Percentiles rank a stretch among this genome's conserved stretches.
These are phyloP conservation scores for Phytophthora hibernalis DNA, from an alignment of 352 stramenopile species.

Conservation along the genomic window DNA sequence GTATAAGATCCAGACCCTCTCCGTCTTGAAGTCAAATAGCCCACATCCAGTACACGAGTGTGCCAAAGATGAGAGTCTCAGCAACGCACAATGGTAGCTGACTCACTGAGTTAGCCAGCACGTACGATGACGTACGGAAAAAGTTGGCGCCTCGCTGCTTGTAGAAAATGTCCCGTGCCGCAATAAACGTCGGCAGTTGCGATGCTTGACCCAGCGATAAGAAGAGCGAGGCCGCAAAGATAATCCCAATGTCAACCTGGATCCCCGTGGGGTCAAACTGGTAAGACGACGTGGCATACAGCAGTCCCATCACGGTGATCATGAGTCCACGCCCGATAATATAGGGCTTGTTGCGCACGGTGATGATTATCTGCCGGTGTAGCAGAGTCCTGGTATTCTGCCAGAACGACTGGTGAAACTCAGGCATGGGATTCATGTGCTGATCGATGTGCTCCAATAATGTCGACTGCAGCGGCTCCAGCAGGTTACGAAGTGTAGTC, in stretches of 20 bases:
- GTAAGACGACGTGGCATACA: slow-evolving; percentile 49
- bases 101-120: slow-evolving; percentile 54
- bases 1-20: slow-evolving; percentile 45
- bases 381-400: slow-evolving; percentile 39
- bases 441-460: slow-evolving; percentile 56
- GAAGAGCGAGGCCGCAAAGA: slow-evolving; percentile 82
- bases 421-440: slow-evolving; percentile 74
- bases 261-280: slow-evolving; percentile 42
- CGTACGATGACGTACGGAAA: slow-evolving; percentile 64
- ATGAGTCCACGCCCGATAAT: slow-evolving; percentile 45
- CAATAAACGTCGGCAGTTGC: slow-evolving; percentile 69
- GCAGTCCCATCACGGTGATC: slow-evolving; percentile 47
- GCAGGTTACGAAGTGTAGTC: slow-evolving; percentile 65
- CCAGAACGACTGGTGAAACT: slow-evolving; percentile 41
- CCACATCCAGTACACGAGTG: slow-evolving; percentile 88
- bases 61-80: slow-evolving; percentile 83
- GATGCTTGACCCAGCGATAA: slow-evolving; percentile 73
- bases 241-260: slow-evolving; percentile 51
- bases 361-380: slow-evolving; percentile 62
- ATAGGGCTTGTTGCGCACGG: slow-evolving; percentile 47
- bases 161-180: slow-evolving; percentile 53
- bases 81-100: slow-evolving; percentile 51
- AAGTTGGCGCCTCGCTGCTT: slow-evolving; percentile 62
- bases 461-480: slow-evolving; percentile 22
- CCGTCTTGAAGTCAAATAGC: slow-evolving; percentile 48